Evolutionary conservation across 177 flowering plant genomes (phyloP).

Genomic region (Vitis hybrid): DNA sequence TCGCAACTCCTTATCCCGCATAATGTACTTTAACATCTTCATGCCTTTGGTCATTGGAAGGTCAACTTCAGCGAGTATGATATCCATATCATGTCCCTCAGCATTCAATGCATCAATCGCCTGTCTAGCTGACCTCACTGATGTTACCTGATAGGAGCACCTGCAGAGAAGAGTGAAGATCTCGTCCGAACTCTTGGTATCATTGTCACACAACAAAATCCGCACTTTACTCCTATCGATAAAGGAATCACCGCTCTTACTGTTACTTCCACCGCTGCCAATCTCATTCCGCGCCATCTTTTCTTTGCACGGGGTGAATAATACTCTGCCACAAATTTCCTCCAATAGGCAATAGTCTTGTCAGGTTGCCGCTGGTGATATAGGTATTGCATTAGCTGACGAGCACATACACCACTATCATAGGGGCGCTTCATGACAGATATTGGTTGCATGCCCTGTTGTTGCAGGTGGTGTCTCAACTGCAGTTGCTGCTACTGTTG

Average conservation of each 20-base stretch:
- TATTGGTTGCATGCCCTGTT: too few relatives aligned
- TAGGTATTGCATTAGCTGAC: too few relatives aligned
- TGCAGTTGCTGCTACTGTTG: slow-evolving; percentile 45
- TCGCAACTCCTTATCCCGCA: slow-evolving; percentile 63
- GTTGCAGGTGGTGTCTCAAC: too few relatives aligned
- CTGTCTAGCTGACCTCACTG: slow-evolving; percentile 89
- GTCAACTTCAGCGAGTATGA: slow-evolving; percentile 90
- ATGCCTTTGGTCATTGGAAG: slow-evolving; percentile 90
- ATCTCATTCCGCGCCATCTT: slow-evolving; percentile 7
- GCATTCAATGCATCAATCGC: slow-evolving; percentile 95
- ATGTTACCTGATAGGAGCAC: slow-evolving; percentile 93
- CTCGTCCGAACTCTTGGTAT: slow-evolving; percentile 63
- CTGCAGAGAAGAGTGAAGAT: slow-evolving; percentile 66
- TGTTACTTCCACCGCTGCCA: slow-evolving; percentile 21
- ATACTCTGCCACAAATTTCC: too few relatives aligned
- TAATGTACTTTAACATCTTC: slow-evolving; percentile 88
- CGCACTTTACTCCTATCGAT: slow-evolving; percentile 90
- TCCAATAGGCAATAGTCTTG: too few relatives aligned
- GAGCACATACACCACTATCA: too few relatives aligned
- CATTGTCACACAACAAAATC: slow-evolving; percentile 83
- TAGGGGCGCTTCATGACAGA: too few relatives aligned
- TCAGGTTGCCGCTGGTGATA: too few relatives aligned
- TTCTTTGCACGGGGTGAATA: too few relatives aligned
- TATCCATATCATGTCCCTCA: slow-evolving; percentile 89
- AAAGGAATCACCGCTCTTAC: slow-evolving; percentile 43